Conservation (phyloP, 139 green algal species). For the Picochlorum sp. region DNA sequence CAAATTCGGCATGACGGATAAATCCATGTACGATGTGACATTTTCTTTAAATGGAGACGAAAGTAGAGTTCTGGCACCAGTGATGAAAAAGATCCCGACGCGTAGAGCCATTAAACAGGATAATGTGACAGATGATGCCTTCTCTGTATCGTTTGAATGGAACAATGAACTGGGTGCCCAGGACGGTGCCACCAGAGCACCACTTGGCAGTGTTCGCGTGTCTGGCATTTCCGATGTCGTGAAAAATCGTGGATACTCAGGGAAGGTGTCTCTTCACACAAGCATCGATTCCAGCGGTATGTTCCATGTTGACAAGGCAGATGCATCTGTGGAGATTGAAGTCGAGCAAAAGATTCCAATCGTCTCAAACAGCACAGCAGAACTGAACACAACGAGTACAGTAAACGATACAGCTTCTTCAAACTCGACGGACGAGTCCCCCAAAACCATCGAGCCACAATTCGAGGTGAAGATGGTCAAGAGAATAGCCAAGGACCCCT, state of each 20-base stretch:
- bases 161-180: slow-evolving; percentile 29
- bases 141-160: slow-evolving; percentile 51
- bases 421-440: slow-evolving; percentile 5
- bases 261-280: slow-evolving; percentile 54
- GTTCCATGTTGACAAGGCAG: slow-evolving; percentile 55
- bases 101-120: slow-evolving; percentile 50
- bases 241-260: slow-evolving; percentile 21
- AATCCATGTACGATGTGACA: slow-evolving; percentile 57
- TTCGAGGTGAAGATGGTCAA: slow-evolving; percentile 18
- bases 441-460: neutral
- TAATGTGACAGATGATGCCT: slow-evolving; percentile 43
- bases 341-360: slow-evolving; percentile 26
- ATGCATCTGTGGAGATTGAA: slow-evolving; percentile 34
- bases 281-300: slow-evolving; percentile 57
- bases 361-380: neutral
- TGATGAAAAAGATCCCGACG: slow-evolving; percentile 63
- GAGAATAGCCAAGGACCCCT: slow-evolving; percentile 19
- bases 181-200: neutral
- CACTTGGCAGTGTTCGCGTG: slow-evolving; percentile 23
- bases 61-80: slow-evolving; percentile 21
- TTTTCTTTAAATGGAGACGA: slow-evolving; percentile 29
- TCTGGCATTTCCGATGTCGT: slow-evolving; percentile 30
- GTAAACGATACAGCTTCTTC: slow-evolving; percentile 5
- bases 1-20: slow-evolving; percentile 85
- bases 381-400: neutral